Conservation (phyloP, 768 basidiomycete genomes). For the Xerocomellus intermedius region DNA sequence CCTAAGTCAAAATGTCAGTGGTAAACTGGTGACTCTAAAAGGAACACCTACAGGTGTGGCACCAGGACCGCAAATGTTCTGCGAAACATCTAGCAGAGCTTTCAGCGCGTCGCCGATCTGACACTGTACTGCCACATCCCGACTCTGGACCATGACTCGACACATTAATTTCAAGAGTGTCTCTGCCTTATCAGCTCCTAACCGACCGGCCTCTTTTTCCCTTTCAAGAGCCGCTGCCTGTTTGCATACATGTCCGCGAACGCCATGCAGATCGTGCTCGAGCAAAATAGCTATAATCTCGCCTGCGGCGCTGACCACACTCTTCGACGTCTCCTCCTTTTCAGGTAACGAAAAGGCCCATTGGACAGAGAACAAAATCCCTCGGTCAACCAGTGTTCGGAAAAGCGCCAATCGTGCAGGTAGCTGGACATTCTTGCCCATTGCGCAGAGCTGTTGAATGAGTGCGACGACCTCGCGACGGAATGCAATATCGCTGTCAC, state of each 20-base stretch:
- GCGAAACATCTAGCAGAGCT: slow-evolving; percentile 77
- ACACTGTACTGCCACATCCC: slow-evolving; percentile 84
- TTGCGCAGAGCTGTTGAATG: slow-evolving; percentile 87
- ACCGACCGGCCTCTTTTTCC: slow-evolving; percentile 55
- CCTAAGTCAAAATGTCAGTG: slow-evolving; percentile 16
- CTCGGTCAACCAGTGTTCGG: slow-evolving; percentile 82
- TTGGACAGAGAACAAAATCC: slow-evolving; percentile 86
- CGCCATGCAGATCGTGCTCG: slow-evolving; percentile 89
- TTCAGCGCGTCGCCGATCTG: slow-evolving; percentile 88
- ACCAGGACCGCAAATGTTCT: slow-evolving; percentile 37
- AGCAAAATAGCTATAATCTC: slow-evolving; percentile 83
- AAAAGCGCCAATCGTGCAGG: slow-evolving; percentile 83
- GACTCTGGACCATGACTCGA: slow-evolving; percentile 71
- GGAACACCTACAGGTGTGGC: slow-evolving; percentile 34
- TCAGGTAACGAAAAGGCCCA: slow-evolving; percentile 83
- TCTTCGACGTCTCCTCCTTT: slow-evolving; percentile 44
- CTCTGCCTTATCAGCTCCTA: slow-evolving; percentile 61
- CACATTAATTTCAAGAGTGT: slow-evolving; percentile 77
- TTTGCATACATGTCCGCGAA: slow-evolving; percentile 80
- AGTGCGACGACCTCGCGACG: slow-evolving; percentile 81
- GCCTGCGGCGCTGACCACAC: slow-evolving; percentile 78
- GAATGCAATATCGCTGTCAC: slow-evolving; percentile 52
- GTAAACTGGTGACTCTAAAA: not conserved
- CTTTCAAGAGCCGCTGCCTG: slow-evolving; percentile 72
- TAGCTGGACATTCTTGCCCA: slow-evolving; percentile 97